Base-by-base conservation (phyloP, 768 basidiomycete species). In the Collybia mongolica region DNA sequence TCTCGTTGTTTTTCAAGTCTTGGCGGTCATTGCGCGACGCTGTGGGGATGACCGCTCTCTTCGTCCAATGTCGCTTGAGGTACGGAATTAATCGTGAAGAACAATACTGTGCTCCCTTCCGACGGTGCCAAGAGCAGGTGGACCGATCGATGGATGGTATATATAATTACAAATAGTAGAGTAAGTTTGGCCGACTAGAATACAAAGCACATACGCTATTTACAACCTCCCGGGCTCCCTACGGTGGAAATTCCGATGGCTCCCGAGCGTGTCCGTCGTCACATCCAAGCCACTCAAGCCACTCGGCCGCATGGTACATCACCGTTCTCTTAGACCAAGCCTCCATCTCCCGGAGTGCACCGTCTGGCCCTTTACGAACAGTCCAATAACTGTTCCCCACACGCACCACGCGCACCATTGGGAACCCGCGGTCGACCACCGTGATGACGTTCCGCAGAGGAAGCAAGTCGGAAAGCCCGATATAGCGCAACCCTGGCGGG, bases 271-370 rank as follows among this genome's bases (percentile, higher is more conserved):
- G 54, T 23, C 83, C 83, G 53, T 83, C 80, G 53, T 78, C 78
- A 54, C 85, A 86, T 0, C 79, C 83, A 32, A 78, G 62, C 72
- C 82, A 83, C 61, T 85, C 83, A 19, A 88, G 68, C 83, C 83
- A 86, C 57, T 86, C 83, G 15, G 64, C 65, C 3, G 73, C 71
- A 52, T 83, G 77, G 54, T 80, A 81, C 54, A 69, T 64, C 18
- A 71, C 76, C 32, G 81, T 68, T 52, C 76, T 64, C 50, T 73
- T 74, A 4, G 84, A 75, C 80, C 84, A 87, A 49, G 74, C 75
- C 45, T 80, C 81, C 26, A 82, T 59, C 51, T 79, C 75, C 44
- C 62, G 51, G 20, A 73, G 49, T 35, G 55, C 41, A 1, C 66
- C 73, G 24, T 69, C 67, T 17, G 52, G 62, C 17, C 44, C 54